A percentile compares a stretch with the other conserved stretches of the same genome.
Conservation (phyloP, 2,329 filamentous ascomycete species). For the Dactylella cylindrospora region DNA sequence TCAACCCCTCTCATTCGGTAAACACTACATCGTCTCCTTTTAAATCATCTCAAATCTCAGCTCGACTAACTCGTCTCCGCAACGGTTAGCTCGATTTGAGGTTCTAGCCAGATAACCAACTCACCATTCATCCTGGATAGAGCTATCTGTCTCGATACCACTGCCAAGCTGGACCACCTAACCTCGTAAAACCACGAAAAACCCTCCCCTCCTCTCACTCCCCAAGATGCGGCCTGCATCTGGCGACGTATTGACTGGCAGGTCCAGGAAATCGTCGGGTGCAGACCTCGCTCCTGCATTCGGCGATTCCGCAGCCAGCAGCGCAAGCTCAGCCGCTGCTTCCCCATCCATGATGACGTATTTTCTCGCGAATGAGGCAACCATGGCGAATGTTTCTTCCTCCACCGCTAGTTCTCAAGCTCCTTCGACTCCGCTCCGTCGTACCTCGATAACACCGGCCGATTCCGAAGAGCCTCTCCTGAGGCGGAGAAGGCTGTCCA, state of each 20-base stretch:
- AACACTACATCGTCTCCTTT: too few species aligned
- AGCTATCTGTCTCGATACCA: not conserved
- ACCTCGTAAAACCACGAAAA: too few species aligned
- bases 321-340: slow-evolving; percentile 44
- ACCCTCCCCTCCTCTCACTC: not conserved
- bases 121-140: not conserved
- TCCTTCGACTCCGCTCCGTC: not conserved
- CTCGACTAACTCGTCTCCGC: too few species aligned
- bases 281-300: slow-evolving; percentile 44
- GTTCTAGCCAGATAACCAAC: too few species aligned
- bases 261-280: slow-evolving; percentile 47
- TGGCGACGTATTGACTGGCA: slow-evolving; percentile 44
- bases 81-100: too few species aligned
- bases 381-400: slow-evolving; percentile 51
- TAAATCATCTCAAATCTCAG: too few species aligned
- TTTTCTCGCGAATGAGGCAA: slow-evolving; percentile 58
- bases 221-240: slow-evolving; percentile 38
- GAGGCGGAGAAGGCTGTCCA: slow-evolving; percentile 16
- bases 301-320: slow-evolving; percentile 38
- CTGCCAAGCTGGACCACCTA: too few species aligned
- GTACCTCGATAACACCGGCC: slow-evolving; percentile 16
- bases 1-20: slow-evolving; percentile 14
- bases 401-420: slow-evolving; percentile 50
- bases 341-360: slow-evolving; percentile 58
- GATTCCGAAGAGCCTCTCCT: slow-evolving; percentile 16